A percentile compares a stretch with the other conserved stretches of the same genome.
Conservation (phyloP, 1,284 basidiomycete genomes). For the Kwoniella shivajii region DNA sequence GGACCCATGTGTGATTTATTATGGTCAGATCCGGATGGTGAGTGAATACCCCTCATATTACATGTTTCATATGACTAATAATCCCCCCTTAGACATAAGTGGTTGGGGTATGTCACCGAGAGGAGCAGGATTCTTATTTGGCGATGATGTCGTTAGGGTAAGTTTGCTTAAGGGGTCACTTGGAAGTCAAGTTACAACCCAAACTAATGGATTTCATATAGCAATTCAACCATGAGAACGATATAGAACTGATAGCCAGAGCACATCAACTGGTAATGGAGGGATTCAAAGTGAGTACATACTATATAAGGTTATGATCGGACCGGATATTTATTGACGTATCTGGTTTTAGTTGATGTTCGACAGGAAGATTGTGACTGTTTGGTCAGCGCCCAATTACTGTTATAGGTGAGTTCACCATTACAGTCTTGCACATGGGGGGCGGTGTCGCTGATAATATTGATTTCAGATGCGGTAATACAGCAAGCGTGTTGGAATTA, state of each 20-base stretch:
- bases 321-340: neutral
- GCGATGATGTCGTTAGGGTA: conserved; percentile 80
- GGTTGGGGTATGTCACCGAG: conserved; percentile 97
- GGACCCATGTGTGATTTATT: conserved; percentile 98
- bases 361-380: conserved; percentile 91
- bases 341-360: conserved; percentile 70
- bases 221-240: conserved; percentile 85
- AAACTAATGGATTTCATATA: neutral
- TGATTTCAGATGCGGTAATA: conserved; percentile 73
- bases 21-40: conserved; percentile 98
- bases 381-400: conserved; percentile 98
- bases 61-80: too few relatives aligned
- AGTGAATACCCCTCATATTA: conserved; percentile 20
- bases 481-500: conserved; percentile 87
- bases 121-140: conserved; percentile 94
- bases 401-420: conserved; percentile 76
- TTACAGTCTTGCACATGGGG: neutral
- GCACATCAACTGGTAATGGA: conserved; percentile 99
- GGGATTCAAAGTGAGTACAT: conserved; percentile 78
- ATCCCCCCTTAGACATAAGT: conserved; percentile 64
- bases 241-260: conserved; percentile 90
- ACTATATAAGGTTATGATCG: neutral
- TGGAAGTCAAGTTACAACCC: neutral
- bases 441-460: neutral
- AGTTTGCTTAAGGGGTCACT: conserved; percentile 1